Conservation (phyloP, 192 early-diverging fungal species). For the Umbelopsis ramanniana region DNA sequence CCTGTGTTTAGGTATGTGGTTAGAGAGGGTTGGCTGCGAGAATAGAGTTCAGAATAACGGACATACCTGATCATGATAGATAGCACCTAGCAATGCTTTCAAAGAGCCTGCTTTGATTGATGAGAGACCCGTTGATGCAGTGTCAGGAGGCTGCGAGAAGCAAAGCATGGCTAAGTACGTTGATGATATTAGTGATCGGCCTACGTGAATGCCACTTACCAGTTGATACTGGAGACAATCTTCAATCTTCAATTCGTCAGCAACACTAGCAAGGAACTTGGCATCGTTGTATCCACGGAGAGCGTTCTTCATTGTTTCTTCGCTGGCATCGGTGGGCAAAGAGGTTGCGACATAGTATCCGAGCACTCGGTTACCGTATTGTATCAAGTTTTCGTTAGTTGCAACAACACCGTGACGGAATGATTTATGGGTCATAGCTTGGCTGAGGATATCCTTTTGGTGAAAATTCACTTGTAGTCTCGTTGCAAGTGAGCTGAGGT, state of each 20-base stretch:
- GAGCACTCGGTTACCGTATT: conserved; percentile 34
- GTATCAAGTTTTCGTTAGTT: conserved; percentile 48
- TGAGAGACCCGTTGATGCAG: background rate
- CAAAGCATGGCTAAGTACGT: background rate
- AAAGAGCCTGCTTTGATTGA: conserved; percentile 21
- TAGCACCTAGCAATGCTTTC: conserved; percentile 14
- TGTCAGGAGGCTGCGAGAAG: background rate
- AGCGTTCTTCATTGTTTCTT: conserved; percentile 3
- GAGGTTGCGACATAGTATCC: conserved; percentile 25
- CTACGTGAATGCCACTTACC: background rate
- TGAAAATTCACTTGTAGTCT: conserved; percentile 1
- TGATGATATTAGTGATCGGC: background rate
- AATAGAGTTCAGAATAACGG: no score
- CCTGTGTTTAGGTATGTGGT: background rate
- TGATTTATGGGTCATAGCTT: conserved; percentile 54
- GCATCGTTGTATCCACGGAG: background rate
- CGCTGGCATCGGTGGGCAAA: conserved; percentile 2
- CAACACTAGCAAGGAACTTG: conserved; percentile 14
- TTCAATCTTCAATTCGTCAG: conserved; percentile 6
- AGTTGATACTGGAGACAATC: conserved; percentile 16
- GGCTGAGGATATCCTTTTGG: conserved; percentile 39
- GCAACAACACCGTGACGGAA: conserved; percentile 50
- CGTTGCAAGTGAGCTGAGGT: conserved; percentile 13
- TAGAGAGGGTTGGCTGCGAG: background rate
- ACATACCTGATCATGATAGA: conserved; percentile 18